These are phyloP conservation scores for Polymyxa betae DNA, from an alignment of 208 protist genomes.

Conservation along the genomic window DNA sequence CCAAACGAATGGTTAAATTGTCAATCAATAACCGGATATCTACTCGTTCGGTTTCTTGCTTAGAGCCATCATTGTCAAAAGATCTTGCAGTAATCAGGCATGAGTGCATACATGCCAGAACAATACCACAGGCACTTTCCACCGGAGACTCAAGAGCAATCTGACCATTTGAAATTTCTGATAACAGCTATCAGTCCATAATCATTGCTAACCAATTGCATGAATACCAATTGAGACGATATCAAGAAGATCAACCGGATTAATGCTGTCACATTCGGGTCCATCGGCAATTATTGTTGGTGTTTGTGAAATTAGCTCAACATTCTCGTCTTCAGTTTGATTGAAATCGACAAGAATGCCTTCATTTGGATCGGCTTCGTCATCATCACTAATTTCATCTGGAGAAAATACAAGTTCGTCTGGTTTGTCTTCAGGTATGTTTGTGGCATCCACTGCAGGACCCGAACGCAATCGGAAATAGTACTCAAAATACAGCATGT, in stretches of 20 bases:
- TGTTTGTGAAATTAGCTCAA: background rate
- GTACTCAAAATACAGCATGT: background rate
- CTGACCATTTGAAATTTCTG: background rate
- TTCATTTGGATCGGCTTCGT: background rate
- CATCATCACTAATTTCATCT: background rate
- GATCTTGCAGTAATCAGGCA: background rate
- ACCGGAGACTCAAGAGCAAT: constrained; percentile 1
- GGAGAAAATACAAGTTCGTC: background rate
- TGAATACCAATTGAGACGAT: background rate
- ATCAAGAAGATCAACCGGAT: constrained; percentile 7
- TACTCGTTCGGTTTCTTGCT: background rate
- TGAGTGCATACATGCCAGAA: background rate
- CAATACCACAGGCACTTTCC: background rate
- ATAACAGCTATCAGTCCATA: background rate
- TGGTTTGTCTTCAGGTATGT: background rate
- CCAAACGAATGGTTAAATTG: background rate
- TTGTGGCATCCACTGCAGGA: background rate
- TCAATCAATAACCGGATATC: constrained; percentile 7
- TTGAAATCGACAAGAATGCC: background rate
- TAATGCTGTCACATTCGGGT: background rate
- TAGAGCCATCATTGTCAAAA: background rate
- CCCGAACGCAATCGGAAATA: background rate
- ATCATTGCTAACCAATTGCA: too few relatives aligned
- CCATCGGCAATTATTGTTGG: background rate
- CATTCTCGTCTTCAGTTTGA: background rate